A percentile compares a stretch with the other conserved stretches of the same genome.
These are phyloP conservation scores for Amoebophrya sp. DNA, from an alignment of 169 alveolate species.

Conservation along the genomic window DNA sequence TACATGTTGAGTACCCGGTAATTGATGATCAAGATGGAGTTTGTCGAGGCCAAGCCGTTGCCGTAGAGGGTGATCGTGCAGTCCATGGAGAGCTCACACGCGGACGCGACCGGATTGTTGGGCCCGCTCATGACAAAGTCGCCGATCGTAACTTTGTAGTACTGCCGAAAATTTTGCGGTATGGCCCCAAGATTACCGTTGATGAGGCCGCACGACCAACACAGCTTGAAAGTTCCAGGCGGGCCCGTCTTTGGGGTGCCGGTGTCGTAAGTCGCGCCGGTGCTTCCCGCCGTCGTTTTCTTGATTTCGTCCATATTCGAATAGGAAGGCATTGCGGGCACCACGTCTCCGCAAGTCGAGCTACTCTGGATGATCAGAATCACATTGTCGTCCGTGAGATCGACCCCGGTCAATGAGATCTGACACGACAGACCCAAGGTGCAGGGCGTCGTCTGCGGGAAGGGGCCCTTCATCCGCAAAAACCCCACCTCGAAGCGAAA, in stretches of 20 bases:
- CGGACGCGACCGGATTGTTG: not conserved
- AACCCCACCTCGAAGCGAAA: not conserved
- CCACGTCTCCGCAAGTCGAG: not conserved
- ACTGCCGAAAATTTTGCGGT: not conserved
- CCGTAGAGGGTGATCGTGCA: not conserved
- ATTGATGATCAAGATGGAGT: not conserved
- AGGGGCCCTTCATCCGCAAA: not conserved
- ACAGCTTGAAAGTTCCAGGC: not conserved
- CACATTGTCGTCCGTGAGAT: not conserved
- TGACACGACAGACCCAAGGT: not conserved
- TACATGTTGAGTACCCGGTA: not conserved
- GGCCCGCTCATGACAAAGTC: conserved; percentile 1
- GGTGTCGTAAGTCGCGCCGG: not conserved
- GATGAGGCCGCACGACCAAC: not conserved
- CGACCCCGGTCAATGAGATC: not conserved
- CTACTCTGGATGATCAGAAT: not conserved
- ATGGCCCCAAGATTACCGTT: not conserved
- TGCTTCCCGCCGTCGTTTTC: not conserved
- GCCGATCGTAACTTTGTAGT: not conserved
- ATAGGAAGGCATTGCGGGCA: not conserved
- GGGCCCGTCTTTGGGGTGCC: not conserved
- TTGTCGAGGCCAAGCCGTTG: not conserved
- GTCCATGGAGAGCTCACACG: not conserved
- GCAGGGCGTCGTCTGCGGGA: not conserved
- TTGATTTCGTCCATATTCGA: not conserved